Conservation (phyloP, 495 filamentous ascomycete species). For the Neurospora sublineolata region DNA sequence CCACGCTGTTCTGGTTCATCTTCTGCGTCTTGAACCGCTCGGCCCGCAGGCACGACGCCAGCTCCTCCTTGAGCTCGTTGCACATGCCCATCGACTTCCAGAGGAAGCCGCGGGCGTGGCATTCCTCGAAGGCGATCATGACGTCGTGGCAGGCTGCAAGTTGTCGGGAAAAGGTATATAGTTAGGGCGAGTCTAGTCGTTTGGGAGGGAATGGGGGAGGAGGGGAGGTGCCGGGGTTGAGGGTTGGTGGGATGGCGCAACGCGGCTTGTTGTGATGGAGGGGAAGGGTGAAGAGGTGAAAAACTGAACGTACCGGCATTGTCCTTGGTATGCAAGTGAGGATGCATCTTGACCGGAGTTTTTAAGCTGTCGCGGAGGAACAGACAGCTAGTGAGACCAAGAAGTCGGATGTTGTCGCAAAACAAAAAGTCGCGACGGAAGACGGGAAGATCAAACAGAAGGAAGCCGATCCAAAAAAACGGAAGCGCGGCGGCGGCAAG, state of each 20-base stretch:
- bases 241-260: no score
- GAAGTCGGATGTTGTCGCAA: neutral
- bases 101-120: conserved; percentile 83
- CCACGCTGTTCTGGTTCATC: conserved; percentile 62
- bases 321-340: conserved; percentile 83
- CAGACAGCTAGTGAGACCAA: neutral
- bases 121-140: conserved; percentile 88
- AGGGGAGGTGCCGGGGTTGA: no score
- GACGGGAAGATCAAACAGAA: neutral
- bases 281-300: neutral
- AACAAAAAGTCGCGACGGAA: neutral
- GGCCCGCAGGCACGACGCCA: conserved; percentile 69
- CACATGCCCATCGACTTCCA: conserved; percentile 82
- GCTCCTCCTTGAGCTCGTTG: conserved; percentile 68
- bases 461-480: neutral
- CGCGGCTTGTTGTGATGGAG: no score
- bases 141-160: conserved; percentile 77
- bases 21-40: conserved; percentile 68
- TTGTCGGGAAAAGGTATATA: neutral
- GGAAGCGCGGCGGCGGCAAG: neutral
- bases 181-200: no score
- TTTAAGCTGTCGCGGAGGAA: neutral
- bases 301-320: conserved; percentile 65
- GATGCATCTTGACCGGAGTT: conserved; percentile 68
- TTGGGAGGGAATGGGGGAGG: no score